Evolutionary conservation across 2,329 filamentous ascomycete species (phyloP).

Genomic region (Aspergillus floridensis): DNA sequence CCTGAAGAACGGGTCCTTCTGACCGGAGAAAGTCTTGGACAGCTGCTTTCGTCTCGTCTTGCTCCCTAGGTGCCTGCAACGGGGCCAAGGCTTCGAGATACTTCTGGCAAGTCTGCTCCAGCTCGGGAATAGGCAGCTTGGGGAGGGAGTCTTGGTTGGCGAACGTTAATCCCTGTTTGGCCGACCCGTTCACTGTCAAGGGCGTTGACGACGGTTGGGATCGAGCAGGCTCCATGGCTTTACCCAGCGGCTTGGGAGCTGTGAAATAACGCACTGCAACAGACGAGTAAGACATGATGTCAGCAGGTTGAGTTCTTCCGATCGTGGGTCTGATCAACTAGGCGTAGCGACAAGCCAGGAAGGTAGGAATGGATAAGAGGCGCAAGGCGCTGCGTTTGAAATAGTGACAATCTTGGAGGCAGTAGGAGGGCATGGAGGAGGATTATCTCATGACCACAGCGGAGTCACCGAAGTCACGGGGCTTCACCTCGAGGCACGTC

Average conservation of each 20-base stretch:
- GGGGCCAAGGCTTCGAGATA: slow-evolving; percentile 79
- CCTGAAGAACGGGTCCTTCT: slow-evolving; percentile 82
- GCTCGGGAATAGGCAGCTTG: slow-evolving; percentile 87
- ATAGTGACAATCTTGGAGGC: slow-evolving; percentile 83
- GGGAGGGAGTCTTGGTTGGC: slow-evolving; percentile 83
- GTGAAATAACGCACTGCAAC: slow-evolving; percentile 70
- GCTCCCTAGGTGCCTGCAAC: slow-evolving; percentile 76
- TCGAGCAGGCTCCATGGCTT: slow-evolving; percentile 56
- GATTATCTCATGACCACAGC: slow-evolving; percentile 43
- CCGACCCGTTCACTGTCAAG: slow-evolving; percentile 34
- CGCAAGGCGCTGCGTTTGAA: slow-evolving; percentile 88
- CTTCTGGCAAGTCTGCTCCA: slow-evolving; percentile 72
- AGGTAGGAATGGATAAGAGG: slow-evolving; percentile 77
- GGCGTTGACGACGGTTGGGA: slow-evolving; percentile 21
- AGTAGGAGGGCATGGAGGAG: slow-evolving; percentile 70
- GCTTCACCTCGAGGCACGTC: slow-evolving; percentile 8
- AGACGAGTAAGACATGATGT: slow-evolving; percentile 58
- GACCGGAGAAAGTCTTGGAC: slow-evolving; percentile 77
- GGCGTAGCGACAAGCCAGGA: slow-evolving; percentile 72
- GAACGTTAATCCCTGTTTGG: slow-evolving; percentile 74
- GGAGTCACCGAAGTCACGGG: slow-evolving; percentile 14
- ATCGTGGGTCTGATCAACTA: slow-evolving; percentile 43
- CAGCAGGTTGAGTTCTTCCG: slow-evolving; percentile 33
- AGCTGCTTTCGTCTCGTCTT: slow-evolving; percentile 75
- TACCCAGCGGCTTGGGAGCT: slow-evolving; percentile 69